Percentiles rank a stretch among this genome's conserved stretches.
Evolutionary conservation across 73 alveolate species (phyloP).

Genomic region (Paramecium sexaurelia): DNA sequence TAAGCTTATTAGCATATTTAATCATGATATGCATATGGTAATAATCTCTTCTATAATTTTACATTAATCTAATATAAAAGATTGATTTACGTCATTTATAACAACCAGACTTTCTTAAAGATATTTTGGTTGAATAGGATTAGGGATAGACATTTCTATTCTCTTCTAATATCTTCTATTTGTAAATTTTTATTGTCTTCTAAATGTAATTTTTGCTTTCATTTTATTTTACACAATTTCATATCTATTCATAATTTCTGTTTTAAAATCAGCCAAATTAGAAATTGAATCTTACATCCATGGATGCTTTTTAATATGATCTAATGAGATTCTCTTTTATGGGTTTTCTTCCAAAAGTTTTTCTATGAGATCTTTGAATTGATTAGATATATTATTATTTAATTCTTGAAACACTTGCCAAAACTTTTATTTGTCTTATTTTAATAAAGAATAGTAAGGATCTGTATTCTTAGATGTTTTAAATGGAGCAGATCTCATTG

Average conservation of each 20-base stretch:
- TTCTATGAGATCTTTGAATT: conserved; percentile 14
- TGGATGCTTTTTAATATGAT: conserved; percentile 29
- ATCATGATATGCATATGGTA: neutral
- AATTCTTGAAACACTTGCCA: conserved; percentile 59
- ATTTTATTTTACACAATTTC: conserved; percentile 17
- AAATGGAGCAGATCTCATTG: conserved; percentile 68
- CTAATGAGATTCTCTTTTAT: conserved; percentile 4
- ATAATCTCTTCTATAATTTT: neutral
- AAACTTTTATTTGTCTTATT: conserved; percentile 50
- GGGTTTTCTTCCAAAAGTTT: conserved; percentile 44
- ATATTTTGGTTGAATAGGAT: neutral
- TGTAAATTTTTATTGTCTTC: conserved; percentile 15
- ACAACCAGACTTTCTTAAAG: conserved; percentile 12
- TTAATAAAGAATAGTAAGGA: conserved; percentile 48
- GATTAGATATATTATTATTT: neutral
- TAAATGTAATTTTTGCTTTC: conserved; percentile 26
- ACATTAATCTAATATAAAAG: neutral
- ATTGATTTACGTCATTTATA: neutral
- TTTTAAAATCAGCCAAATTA: neutral
- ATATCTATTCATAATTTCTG: conserved; percentile 24
- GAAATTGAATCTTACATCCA: conserved; percentile 28
- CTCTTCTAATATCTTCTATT: neutral
- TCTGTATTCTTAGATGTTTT: conserved; percentile 48
- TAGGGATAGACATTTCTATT: neutral
- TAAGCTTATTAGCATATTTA: neutral